Evolutionary conservation across 768 basidiomycete species (phyloP), one percentile per base, ranked within the genome.

Genomic region (Russula sp.): DNA sequence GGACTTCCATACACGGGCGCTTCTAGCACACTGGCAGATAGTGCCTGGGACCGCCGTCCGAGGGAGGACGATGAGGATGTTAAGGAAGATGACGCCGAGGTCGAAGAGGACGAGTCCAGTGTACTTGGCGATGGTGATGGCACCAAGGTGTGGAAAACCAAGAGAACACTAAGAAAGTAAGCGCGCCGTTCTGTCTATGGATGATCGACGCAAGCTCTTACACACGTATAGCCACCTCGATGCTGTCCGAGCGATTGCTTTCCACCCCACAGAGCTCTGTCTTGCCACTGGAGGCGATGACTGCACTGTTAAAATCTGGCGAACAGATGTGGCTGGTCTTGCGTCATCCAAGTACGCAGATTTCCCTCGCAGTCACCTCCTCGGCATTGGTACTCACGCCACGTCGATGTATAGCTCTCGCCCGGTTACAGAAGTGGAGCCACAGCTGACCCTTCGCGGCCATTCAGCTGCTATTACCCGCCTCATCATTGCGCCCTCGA

Each of bases 221-320:
- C 49, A 56, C 61, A 45, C 53, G 58, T 40, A 51, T 63, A 96
- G 94, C 73, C 97, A 99, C 74, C 78, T 99, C 65, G 96, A 98
- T 73, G 86, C 92, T 14, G 94, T 97, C 45, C 86, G 95, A 57
- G 87, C 91, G 7, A 78, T 98, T 27, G 87, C 91, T 0, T 96
- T 97, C 81, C 91, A 94, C 71, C 91, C 91, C 1, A 87, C 78
- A 40, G 91, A 92, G 67, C 75, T 93, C 49, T 87, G 87, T 70
- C 77, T 98, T 58, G 94, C 90, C n/a, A 93, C 89, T 51, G 97
- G 89, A 27, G 92, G 94, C 34, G 96, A 98, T 72, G 97, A 99
- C 72, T 91, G 85, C 72, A 94, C 93, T 7, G 87, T 98, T 59
- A 99, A 99, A 74, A 83, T 98, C 57, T 99, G 97, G 97, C 82